Base-by-base conservation (phyloP, 2,329 filamentous ascomycete species). In the Dothideomycetes sp. region DNA sequence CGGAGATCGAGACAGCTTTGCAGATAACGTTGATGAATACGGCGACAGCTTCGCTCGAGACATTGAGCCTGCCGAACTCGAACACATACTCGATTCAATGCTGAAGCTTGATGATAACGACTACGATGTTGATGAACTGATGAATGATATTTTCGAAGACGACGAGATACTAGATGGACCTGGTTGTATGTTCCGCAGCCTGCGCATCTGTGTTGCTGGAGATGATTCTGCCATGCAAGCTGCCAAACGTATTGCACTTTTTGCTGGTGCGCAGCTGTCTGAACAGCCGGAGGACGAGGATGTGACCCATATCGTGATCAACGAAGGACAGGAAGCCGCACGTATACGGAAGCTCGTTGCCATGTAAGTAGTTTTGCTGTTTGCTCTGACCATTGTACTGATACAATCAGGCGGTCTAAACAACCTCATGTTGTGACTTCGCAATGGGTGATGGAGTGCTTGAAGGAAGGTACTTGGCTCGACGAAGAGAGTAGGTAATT, bases 31-130 rank as follows among this genome's bases (percentile, higher is more conserved):
- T 2, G 91, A 98, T 57, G 65, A 70, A 39, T 91, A 77, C 51
- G 83, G 82, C 0, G 91, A 98, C 57, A 88, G 86, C 54, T 96
- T 84, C 60, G 73, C 78, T 1, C 70, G 88, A 4, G 78, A 94
- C 51, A 64, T 82, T 7, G 70, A 67, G 1, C 51, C 73, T 0
- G 70, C 76, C 2, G 83, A 89, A 52, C 68, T 94, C 33, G 66
- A 60, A 48, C 25, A 61, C 50, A 52, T 70, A n/a, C 54, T 72
- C 11, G 53, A 63, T 1, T 51, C 61, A 3, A 78, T 80, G 67
- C 65, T 69, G 0, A 67, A 70, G 48, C 63, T 65, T n/a, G 59
- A 69, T 37, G 56, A 62, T 11, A 56, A 54, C 1, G 56, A 54
- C 1, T 71, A 76, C 42, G 60, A 72, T 15, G 63, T 63, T 29